Evolutionary conservation across 257 asterid species (phyloP), one percentile per base, ranked within the genome.

Genomic region (Marsdenia floribunda): DNA sequence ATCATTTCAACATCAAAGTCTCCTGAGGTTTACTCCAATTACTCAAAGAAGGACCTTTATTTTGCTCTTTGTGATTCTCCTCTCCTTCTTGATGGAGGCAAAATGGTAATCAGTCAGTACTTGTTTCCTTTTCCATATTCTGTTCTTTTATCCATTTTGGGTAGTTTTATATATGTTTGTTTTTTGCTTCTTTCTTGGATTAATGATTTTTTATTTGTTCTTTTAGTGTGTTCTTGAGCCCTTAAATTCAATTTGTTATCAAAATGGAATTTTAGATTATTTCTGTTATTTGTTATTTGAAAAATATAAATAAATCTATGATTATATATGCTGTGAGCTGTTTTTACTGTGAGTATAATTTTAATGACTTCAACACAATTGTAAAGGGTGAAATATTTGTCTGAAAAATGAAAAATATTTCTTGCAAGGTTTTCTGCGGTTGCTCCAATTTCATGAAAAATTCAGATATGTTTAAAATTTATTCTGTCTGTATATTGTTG

Each of bases 41-140:
- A 6, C 57, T 72, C 84, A 67, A 87, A 81, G 81, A 85, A 78
- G 75, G 81, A 77, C n/a, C 90, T 90, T 53, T 90, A 75, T 52
- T 61, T 80, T 53, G 50, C 58, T 54, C 93, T 88, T 9, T 85
- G 79, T 42, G 22, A 82, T 53, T 71, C 73, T 42, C 84, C 86
- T 11, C 49, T 86, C 47, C 89, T 88, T 70, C 78, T 90, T 42
- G 66, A 83, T 76, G 84, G 79, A 22, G 87, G 73, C 76, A 81
- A 77, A 82, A 70, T 74, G 90, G 93, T 89, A 86, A 82, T n/a
- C 52, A 59, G 10, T 24, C 1, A 12, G 18, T 59, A 26, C 66
- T 35, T 6, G 1, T 24, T n/a, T n/a, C n/a, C n/a, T n/a, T n/a
- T n/a, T n/a, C n/a, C n/a, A n/a, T n/a, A n/a, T n/a, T n/a, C n/a